A percentile compares a stretch with the other conserved stretches of the same genome.
Conservation (phyloP, 1,284 basidiomycete genomes). For the Apiotrichum gamsii region DNA sequence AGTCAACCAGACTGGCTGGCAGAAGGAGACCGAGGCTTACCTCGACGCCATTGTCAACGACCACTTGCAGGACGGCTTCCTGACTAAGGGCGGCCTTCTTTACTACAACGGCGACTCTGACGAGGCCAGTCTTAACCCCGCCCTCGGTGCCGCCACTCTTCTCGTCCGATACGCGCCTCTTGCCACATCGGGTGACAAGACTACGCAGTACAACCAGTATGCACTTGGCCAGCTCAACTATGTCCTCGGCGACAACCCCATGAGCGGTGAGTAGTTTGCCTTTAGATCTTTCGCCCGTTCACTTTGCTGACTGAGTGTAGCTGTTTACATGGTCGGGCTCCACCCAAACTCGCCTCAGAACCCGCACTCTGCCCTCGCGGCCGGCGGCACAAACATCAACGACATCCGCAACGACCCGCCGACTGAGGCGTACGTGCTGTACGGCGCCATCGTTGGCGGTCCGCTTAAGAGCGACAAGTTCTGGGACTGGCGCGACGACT, state of each 20-base stretch:
- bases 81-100: conserved; percentile 67
- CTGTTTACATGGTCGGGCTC: conserved; percentile 57
- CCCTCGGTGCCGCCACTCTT: conserved; percentile 77
- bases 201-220: conserved; percentile 53
- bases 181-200: conserved; percentile 59
- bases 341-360: conserved; percentile 86
- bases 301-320: conserved; percentile 12
- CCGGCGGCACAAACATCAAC: conserved; percentile 62
- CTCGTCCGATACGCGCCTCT: conserved; percentile 68
- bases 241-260: conserved; percentile 75
- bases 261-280: conserved; percentile 55
- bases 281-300: background rate
- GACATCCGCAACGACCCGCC: conserved; percentile 65
- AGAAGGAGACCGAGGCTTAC: conserved; percentile 63
- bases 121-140: conserved; percentile 71
- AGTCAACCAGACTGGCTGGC: conserved; percentile 61
- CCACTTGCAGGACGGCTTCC: conserved; percentile 53
- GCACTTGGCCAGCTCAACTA: conserved; percentile 62
- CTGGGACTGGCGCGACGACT: conserved; percentile 67
- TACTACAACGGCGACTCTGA: conserved; percentile 76
- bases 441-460: conserved; percentile 82
- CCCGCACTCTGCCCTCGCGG: conserved; percentile 79
- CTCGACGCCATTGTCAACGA: conserved; percentile 64
- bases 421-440: conserved; percentile 66
- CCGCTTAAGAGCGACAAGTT: conserved; percentile 69